Percentiles rank a stretch among this genome's conserved stretches.
These are phyloP conservation scores for Ophiostoma himal-ulmi DNA, from an alignment of 2,329 filamentous ascomycete genomes.

Conservation along the genomic window DNA sequence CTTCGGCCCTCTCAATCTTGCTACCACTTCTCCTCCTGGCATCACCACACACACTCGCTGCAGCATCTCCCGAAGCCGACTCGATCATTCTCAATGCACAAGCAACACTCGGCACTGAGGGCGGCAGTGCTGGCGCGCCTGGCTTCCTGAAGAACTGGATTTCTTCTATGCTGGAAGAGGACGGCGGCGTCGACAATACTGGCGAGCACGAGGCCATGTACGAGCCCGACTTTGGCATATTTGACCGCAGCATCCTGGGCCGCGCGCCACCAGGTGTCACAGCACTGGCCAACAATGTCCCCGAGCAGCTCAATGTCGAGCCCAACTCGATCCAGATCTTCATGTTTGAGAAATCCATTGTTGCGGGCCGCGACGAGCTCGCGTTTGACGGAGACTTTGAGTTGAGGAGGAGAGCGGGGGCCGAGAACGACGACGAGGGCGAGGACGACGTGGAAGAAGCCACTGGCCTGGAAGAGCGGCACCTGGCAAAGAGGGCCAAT, in stretches of 20 bases:
- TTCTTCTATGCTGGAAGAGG: not conserved
- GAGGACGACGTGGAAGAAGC: conserved; percentile 23
- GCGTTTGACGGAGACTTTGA: conserved; percentile 29
- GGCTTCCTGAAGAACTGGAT: conserved; percentile 12
- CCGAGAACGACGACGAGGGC: conserved; percentile 22
- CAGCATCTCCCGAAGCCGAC: not conserved
- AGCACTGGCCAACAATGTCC: conserved; percentile 58
- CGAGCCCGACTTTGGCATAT: conserved; percentile 54
- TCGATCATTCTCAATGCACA: conserved; percentile 4
- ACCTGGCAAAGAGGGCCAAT: conserved; percentile 24
- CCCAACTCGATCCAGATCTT: conserved; percentile 59
- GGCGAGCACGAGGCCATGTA: conserved; percentile 38
- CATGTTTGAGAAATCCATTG: conserved; percentile 53
- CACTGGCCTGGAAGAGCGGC: not conserved
- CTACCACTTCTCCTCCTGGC: conserved; percentile 48
- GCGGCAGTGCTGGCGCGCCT: not conserved
- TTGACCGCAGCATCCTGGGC: conserved; percentile 59
- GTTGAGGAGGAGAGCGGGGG: conserved; percentile 23
- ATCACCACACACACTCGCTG: conserved; percentile 43
- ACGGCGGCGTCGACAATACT: not conserved
- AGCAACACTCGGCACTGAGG: not conserved
- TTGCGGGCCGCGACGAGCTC: conserved; percentile 39
- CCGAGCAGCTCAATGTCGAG: conserved; percentile 52
- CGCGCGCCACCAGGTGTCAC: conserved; percentile 49
- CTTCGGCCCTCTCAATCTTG: conserved; percentile 57